Evolutionary conservation across 1,284 basidiomycete genomes (phyloP), one percentile per base, ranked within the genome.

Genomic region (Malassezia psittaci): DNA sequence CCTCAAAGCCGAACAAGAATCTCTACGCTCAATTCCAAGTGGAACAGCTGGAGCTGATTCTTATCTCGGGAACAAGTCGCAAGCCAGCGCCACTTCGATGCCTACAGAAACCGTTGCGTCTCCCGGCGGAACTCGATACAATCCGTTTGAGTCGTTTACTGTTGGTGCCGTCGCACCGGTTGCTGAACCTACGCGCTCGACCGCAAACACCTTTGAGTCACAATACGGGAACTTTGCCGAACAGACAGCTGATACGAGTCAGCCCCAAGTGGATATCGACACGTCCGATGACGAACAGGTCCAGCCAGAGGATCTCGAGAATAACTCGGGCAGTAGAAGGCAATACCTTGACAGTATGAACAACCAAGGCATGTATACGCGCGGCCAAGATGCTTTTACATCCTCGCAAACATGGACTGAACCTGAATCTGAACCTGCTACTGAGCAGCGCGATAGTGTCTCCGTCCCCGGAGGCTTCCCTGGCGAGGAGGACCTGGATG

Each of bases 131-230:
- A 3, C 36, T 35, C 40, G 41, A 33, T 42, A 18, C 67, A 98
- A 98, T 74, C 93, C 93, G 0, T 98, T 98, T 70, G 91, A 90
- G 62, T 79, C 86, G 39, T 76, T 91, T 46, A 61, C 16, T 29
- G 38, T 16, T 38, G 9, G 19, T 33, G 24, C 9, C 16, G 33
- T 3, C 9, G 48, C 48, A 15, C 39, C 10, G 18, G 41, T 24
- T 9, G 37, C 19, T 15, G 19, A 36, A n/a, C 33, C 52, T 13
- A 34, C 32, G 10, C 24, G 24, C 24, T 78, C 79, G 52, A 76
- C 82, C 3, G 42, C 21, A 24, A 16, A 18, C 21, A 32, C 32
- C 80, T 83, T 64, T 32, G 58, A 59, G 15, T 48, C 59, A 8
- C 56, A 55, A n/a, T 60, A 48, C 35, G 47, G 32, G 16, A 13